Conservation (phyloP, 169 alveolate genomes). For the Toxoplasma gondii region DNA sequence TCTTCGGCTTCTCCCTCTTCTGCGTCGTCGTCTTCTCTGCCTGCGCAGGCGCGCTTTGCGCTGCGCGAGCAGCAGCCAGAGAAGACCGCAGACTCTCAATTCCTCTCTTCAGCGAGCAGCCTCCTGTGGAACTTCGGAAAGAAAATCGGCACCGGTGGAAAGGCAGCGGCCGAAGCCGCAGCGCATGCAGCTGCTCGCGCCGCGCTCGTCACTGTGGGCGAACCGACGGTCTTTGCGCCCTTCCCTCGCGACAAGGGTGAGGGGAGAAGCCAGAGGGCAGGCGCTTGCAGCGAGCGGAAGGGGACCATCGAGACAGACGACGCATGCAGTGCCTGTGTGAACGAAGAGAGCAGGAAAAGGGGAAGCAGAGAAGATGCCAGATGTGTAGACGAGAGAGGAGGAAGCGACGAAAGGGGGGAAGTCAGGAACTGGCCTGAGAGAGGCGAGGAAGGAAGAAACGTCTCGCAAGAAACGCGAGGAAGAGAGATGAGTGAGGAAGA, state of each 20-base stretch:
- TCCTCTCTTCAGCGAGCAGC: neutral
- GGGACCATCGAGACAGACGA: neutral
- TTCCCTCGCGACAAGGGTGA: neutral
- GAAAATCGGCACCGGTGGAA: neutral
- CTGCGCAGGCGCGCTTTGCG: neutral
- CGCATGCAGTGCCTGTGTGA: neutral
- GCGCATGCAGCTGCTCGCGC: neutral
- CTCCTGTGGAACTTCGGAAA: slow-evolving; percentile 12
- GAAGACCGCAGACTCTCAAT: neutral
- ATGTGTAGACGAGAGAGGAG: neutral
- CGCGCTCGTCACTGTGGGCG: slow-evolving; percentile 17
- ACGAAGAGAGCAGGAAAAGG: too few relatives aligned
- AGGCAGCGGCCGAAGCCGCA: neutral
- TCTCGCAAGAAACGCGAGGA: neutral
- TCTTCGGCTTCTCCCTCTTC: neutral
- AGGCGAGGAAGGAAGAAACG: neutral
- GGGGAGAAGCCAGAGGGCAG: too few relatives aligned
- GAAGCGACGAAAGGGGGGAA: neutral
- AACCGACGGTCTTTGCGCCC: neutral
- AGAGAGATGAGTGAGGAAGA: neutral
- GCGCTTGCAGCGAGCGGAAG: neutral
- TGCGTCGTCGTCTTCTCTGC: neutral
- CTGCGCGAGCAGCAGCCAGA: neutral
- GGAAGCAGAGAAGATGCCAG: neutral
- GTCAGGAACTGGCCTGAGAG: neutral